A percentile compares a stretch with the other conserved stretches of the same genome.
These are phyloP conservation scores for Pyrrhoderma lamaoense DNA, from an alignment of 1,284 basidiomycete species.

Conservation along the genomic window DNA sequence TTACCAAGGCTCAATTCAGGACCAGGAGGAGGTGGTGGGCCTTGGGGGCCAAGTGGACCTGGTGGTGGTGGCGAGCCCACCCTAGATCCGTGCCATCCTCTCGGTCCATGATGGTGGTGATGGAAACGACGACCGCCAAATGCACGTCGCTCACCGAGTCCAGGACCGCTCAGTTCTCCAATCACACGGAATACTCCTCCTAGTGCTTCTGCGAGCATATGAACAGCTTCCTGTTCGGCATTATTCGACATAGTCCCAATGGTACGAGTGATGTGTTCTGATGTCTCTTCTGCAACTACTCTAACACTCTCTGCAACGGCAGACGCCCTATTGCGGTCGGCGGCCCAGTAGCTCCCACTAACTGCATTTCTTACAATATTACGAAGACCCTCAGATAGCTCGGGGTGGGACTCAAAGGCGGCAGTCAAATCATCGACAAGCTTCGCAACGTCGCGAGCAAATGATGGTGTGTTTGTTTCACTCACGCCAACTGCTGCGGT, in stretches of 20 bases:
- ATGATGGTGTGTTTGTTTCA: slow-evolving; percentile 31
- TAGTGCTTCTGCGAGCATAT: slow-evolving; percentile 56
- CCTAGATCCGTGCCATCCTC: not conserved
- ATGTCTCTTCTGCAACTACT: slow-evolving; percentile 37
- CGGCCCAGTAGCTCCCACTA: slow-evolving; percentile 58
- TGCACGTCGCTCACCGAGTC: not conserved
- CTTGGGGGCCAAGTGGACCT: not conserved
- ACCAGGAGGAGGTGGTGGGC: not conserved
- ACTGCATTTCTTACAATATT: slow-evolving; percentile 54
- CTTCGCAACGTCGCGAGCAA: slow-evolving; percentile 55
- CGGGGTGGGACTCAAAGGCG: slow-evolving; percentile 56
- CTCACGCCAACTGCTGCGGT: not conserved
- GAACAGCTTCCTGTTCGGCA: slow-evolving; percentile 57
- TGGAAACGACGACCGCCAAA: not conserved
- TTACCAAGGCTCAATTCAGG: not conserved
- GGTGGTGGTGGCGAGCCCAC: not conserved
- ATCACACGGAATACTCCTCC: slow-evolving; percentile 49
- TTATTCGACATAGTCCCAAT: slow-evolving; percentile 38
- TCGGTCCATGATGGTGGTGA: not conserved
- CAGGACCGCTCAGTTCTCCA: slow-evolving; percentile 28
- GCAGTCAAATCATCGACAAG: slow-evolving; percentile 47
- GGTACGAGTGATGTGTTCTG: slow-evolving; percentile 21
- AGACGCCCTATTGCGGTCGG: slow-evolving; percentile 49
- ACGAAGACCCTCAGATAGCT: slow-evolving; percentile 57
- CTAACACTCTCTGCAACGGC: slow-evolving; percentile 45